phyloP scores from a whole-genome alignment of 2,329 filamentous ascomycete species.

The Penicillium glabrum region DNA sequence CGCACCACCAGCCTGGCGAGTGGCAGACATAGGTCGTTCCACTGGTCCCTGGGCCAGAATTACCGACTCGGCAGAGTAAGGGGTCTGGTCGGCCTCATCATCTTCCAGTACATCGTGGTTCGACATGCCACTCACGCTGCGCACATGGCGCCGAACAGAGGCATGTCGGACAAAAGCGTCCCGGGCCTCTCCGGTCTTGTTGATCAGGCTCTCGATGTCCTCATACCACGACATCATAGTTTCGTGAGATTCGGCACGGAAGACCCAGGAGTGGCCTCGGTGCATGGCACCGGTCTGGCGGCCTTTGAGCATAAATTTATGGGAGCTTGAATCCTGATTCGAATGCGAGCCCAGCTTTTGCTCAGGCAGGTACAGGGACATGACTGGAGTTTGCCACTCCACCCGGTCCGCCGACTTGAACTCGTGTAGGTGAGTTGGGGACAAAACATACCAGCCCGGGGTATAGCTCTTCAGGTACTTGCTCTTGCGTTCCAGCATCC shows the following conservation, averaged over 20 bases:
- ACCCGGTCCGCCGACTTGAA: slow-evolving; percentile 98
- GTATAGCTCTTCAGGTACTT: slow-evolving; percentile 98
- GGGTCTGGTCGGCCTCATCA: slow-evolving; percentile 65
- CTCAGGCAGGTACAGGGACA: slow-evolving; percentile 93
- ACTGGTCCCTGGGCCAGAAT: slow-evolving; percentile 31
- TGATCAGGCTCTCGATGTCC: slow-evolving; percentile 85
- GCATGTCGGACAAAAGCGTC: slow-evolving; percentile 84
- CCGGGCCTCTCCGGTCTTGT: slow-evolving; percentile 84
- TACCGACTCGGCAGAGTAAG: slow-evolving; percentile 60
- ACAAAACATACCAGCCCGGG: slow-evolving; percentile 93
- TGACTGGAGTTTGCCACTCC: slow-evolving; percentile 77
- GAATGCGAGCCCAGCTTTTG: slow-evolving; percentile 95
- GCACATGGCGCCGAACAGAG: slow-evolving; percentile 80
- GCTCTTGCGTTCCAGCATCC: slow-evolving; percentile 94
- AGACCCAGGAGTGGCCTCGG: slow-evolving; percentile 70
- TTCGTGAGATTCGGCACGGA: slow-evolving; percentile 71
- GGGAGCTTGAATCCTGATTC: slow-evolving; percentile 75
- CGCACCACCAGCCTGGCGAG: slow-evolving; percentile 84
- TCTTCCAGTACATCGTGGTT: slow-evolving; percentile 79
- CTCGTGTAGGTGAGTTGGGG: slow-evolving; percentile 94
- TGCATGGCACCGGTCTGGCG: slow-evolving; percentile 92
- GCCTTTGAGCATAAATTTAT: slow-evolving; percentile 98
- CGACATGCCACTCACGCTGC: slow-evolving; percentile 70
- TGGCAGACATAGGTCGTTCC: slow-evolving; percentile 39
- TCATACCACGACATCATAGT: slow-evolving; percentile 98